phyloP scores from a whole-genome alignment of 352 stramenopile species.

The Pythium plurisporium region DNA sequence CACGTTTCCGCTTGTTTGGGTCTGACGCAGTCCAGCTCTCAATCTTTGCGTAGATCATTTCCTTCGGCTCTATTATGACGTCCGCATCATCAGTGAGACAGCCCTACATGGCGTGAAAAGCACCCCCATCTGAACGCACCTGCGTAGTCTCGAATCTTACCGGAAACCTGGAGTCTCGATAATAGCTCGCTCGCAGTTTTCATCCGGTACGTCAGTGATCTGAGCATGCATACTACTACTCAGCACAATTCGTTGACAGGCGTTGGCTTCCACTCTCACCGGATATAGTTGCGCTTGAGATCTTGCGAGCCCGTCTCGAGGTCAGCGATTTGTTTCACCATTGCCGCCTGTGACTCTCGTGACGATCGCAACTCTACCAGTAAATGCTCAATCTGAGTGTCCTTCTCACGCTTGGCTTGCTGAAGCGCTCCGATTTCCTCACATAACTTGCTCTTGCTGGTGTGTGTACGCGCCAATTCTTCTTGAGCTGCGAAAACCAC shows the following conservation, averaged over 20 bases:
- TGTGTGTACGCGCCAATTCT: slow-evolving; percentile 39
- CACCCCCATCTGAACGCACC: not conserved
- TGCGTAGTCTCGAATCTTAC: slow-evolving; percentile 6
- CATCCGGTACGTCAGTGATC: slow-evolving; percentile 51
- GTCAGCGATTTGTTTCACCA: slow-evolving; percentile 42
- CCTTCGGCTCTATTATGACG: not conserved
- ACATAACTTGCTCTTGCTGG: slow-evolving; percentile 46
- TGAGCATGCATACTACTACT: slow-evolving; percentile 10
- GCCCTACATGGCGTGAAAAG: not conserved
- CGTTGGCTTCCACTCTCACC: slow-evolving; percentile 17
- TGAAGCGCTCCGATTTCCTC: slow-evolving; percentile 55
- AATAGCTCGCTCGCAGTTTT: slow-evolving; percentile 51
- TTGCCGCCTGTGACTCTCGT: slow-evolving; percentile 36
- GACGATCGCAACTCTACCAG: slow-evolving; percentile 42
- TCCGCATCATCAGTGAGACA: not conserved
- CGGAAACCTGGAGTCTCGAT: slow-evolving; percentile 21
- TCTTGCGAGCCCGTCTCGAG: slow-evolving; percentile 32
- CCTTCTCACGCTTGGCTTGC: slow-evolving; percentile 38
- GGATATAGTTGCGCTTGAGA: slow-evolving; percentile 56
- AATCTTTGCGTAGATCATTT: slow-evolving; percentile 18
- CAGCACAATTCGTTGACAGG: not conserved
- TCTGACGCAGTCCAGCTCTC: slow-evolving; percentile 27
- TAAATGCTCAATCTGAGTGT: slow-evolving; percentile 38
- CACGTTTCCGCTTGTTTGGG: slow-evolving; percentile 43
- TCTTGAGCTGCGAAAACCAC: slow-evolving; percentile 37